A percentile compares a stretch with the other conserved stretches of the same genome.
These are phyloP conservation scores for Saturnispora saitoi DNA, from an alignment of 805 yeast species.

Conservation along the genomic window DNA sequence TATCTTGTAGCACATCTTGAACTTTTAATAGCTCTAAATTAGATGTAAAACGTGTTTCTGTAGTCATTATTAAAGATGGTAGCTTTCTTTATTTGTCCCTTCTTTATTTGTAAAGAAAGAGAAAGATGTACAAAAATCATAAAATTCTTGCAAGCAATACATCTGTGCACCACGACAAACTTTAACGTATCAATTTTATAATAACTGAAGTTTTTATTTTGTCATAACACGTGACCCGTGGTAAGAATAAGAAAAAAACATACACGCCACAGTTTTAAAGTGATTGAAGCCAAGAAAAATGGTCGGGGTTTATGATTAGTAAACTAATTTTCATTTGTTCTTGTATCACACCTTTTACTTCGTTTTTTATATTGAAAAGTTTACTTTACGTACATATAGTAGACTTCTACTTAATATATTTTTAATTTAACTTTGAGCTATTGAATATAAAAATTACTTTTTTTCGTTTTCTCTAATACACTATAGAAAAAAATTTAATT, in stretches of 20 bases:
- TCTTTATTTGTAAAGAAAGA: neutral
- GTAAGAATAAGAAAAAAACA: neutral
- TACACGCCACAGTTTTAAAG: neutral
- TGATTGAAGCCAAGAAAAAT: neutral
- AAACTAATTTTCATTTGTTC: neutral
- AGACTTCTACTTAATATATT: no score
- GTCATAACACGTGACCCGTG: neutral
- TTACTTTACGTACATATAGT: no score
- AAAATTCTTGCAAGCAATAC: neutral
- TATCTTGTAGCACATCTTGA: slow-evolving; percentile 37
- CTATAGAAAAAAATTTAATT: neutral
- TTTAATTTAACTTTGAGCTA: no score
- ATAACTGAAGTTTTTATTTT: neutral
- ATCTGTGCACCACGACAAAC: neutral
- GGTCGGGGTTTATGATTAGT: neutral
- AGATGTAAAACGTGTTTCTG: slow-evolving; percentile 18
- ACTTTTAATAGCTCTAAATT: slow-evolving; percentile 17
- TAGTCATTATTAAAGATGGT: slow-evolving; percentile 20
- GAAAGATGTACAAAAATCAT: neutral
- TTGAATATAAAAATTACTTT: no score
- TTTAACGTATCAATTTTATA: neutral
- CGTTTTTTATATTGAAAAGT: no score
- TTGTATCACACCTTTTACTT: neutral
- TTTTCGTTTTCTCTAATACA: neutral
- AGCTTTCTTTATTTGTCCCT: neutral